Evolutionary conservation across 164 flowering plant genomes (phyloP), one percentile per base, ranked within the genome.

Genomic region (Cinnamomum micranthum): DNA sequence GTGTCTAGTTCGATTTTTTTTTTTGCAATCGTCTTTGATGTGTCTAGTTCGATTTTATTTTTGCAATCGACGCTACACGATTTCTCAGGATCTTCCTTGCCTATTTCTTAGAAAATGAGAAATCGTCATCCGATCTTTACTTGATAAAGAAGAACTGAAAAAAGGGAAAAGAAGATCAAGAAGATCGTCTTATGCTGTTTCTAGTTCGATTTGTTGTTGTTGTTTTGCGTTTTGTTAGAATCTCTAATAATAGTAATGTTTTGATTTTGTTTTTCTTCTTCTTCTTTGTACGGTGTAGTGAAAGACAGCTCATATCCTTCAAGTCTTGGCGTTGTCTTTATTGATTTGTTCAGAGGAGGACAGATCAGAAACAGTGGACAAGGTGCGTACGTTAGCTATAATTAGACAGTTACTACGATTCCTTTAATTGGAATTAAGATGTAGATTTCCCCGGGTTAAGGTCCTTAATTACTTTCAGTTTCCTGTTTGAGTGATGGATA

Each of bases 221-320:
- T 41, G 47, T 9, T 35, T 35, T 35, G 47, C 7, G 41, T 7
- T 35, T 35, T 35, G 10, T 35, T 6, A 0, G 1, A 41, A 9
- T 41, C 47, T 41, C 47, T 41, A 41, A 9, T 41, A 9, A 1
- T 41, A 41, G 47, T 41, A 41, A 41, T 41, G 6, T 31, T 4
- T 31, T 68, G 52, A 35, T 19, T 20, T 35, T 35, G 22, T 27
- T 9, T 71, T 31, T 31, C 25, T 66, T 14, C 2, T 27, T 27
- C 41, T 66, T 66, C 9, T 15, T 66, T 28, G 28, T 66, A 19
- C 19, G 27, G 12, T 58, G 11, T 33, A 66, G 50, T 15, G 4
- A 68, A 47, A 68, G 71, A 71, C 73, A 71, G 65, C 65, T 71
- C 24, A 71, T 58, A 27, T 71, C 33, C 25, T 51, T 51, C 65